A percentile compares a stretch with the other conserved stretches of the same genome.
Evolutionary conservation across 345 rosid species (phyloP).

Genomic region (Eucalyptus curtisii): DNA sequence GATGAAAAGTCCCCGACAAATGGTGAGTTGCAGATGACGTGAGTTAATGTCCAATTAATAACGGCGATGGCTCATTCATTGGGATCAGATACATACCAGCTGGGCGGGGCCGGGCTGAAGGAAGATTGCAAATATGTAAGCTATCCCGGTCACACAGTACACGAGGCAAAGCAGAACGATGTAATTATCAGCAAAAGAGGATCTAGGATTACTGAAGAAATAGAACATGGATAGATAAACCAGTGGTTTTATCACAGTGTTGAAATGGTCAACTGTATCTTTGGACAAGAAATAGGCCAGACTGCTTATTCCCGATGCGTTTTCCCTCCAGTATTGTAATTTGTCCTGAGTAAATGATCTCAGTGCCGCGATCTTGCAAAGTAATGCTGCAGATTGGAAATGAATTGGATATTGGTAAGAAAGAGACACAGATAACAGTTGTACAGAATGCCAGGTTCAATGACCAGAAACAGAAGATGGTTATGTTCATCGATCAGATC

Average conservation of each 20-base stretch:
- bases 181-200: slow-evolving; percentile 63
- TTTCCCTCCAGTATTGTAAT: slow-evolving; percentile 68
- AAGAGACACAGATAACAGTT: background rate
- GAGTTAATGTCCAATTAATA: background rate
- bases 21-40: background rate
- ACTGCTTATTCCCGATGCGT: slow-evolving; percentile 69
- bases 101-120: slow-evolving; percentile 66
- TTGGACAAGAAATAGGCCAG: slow-evolving; percentile 75
- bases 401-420: background rate
- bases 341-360: slow-evolving; percentile 72
- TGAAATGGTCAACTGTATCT: slow-evolving; percentile 70
- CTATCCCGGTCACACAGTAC: slow-evolving; percentile 82
- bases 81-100: slow-evolving; percentile 35
- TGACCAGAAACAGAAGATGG: background rate
- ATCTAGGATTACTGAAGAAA: slow-evolving; percentile 90
- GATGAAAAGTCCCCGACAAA: background rate
- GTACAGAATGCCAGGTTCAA: background rate
- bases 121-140: slow-evolving; percentile 66
- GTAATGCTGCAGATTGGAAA: slow-evolving; percentile 46
- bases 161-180: slow-evolving; percentile 58
- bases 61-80: background rate
- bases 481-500: background rate
- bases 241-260: slow-evolving; percentile 59
- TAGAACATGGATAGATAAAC: slow-evolving; percentile 82
- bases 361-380: slow-evolving; percentile 70